These are phyloP conservation scores for Sanguinoderma infundibulare DNA, from an alignment of 1,284 basidiomycete genomes.

Conservation along the genomic window DNA sequence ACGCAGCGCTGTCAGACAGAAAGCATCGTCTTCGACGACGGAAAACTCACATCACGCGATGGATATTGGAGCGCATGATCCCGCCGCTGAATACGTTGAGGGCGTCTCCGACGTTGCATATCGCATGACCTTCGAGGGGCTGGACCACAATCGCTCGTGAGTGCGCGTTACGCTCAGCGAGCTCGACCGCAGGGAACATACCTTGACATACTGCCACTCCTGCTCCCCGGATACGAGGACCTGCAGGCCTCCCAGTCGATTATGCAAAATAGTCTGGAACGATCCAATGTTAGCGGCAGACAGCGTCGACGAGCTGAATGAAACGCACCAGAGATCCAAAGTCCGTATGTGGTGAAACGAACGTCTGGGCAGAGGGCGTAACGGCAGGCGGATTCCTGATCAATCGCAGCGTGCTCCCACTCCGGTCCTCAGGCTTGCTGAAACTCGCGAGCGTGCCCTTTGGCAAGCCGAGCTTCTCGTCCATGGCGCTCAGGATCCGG, in stretches of 20 bases:
- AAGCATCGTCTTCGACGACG: not conserved
- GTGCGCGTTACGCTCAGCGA: not conserved
- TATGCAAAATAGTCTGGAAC: constrained; percentile 53
- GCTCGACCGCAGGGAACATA: constrained; percentile 21
- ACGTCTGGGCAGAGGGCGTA: constrained; percentile 12
- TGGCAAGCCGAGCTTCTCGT: constrained; percentile 31
- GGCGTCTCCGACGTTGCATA: constrained; percentile 46
- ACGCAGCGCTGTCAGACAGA: not conserved
- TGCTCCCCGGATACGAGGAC: constrained; percentile 64
- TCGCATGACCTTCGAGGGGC: constrained; percentile 38
- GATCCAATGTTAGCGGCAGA: constrained; percentile 41
- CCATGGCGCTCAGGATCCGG: constrained; percentile 36
- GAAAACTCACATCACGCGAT: constrained; percentile 38
- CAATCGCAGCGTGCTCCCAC: constrained; percentile 19
- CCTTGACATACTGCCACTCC: constrained; percentile 73
- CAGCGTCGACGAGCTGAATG: not conserved
- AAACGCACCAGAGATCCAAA: constrained; percentile 21
- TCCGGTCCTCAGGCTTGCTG: constrained; percentile 14
- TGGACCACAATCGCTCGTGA: constrained; percentile 13
- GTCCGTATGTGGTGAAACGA: constrained; percentile 23
- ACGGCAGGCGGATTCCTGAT: constrained; percentile 17
- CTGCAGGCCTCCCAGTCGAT: constrained; percentile 72
- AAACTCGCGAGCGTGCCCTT: constrained; percentile 16
- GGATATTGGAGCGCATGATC: constrained; percentile 41
- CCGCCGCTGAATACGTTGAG: constrained; percentile 44